A percentile compares a stretch with the other conserved stretches of the same genome.
These are phyloP conservation scores for Ceratobasidium sp. DNA, from an alignment of 1,284 basidiomycete genomes.

Conservation along the genomic window DNA sequence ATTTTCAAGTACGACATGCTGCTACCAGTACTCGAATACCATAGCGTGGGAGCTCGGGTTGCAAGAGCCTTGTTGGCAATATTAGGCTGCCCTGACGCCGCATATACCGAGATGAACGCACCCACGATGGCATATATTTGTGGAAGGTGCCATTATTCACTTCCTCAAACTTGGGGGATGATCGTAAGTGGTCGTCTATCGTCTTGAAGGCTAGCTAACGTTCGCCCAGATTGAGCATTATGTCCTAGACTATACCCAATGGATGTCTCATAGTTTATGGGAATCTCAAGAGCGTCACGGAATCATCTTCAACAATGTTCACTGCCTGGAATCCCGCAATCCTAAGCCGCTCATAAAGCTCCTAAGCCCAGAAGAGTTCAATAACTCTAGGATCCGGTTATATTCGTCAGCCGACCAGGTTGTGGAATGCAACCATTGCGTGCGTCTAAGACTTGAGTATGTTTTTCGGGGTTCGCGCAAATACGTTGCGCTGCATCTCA, in stretches of 20 bases:
- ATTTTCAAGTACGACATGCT: slow-evolving; percentile 1
- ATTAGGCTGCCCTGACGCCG: slow-evolving; percentile 32
- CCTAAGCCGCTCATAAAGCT: slow-evolving; percentile 35
- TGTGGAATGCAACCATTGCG: slow-evolving; percentile 28
- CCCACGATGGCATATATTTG: slow-evolving; percentile 20
- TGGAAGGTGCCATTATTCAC: slow-evolving; percentile 22
- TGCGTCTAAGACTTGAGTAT: slow-evolving; percentile 13
- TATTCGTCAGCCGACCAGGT: background rate
- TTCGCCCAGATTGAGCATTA: slow-evolving; percentile 28
- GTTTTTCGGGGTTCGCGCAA: slow-evolving; percentile 18
- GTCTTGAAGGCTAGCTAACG: background rate
- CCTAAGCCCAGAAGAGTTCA: slow-evolving; percentile 14
- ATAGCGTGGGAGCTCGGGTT: slow-evolving; percentile 10
- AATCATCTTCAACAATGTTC: slow-evolving; percentile 30
- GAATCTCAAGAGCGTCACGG: background rate
- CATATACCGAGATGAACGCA: slow-evolving; percentile 38
- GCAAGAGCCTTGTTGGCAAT: slow-evolving; percentile 22
- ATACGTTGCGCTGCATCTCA: slow-evolving; percentile 25
- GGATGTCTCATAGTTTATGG: slow-evolving; percentile 5
- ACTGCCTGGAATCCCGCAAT: background rate
- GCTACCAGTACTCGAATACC: slow-evolving; percentile 11
- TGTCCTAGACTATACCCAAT: slow-evolving; percentile 15
- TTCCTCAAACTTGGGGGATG: slow-evolving; percentile 27
- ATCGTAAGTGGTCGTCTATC: slow-evolving; percentile 9
- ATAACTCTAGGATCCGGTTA: slow-evolving; percentile 4